Percentiles rank a stretch among this genome's conserved stretches.
phyloP scores from a whole-genome alignment of 176 grass and related monocot species.

The Lolium rigidum region DNA sequence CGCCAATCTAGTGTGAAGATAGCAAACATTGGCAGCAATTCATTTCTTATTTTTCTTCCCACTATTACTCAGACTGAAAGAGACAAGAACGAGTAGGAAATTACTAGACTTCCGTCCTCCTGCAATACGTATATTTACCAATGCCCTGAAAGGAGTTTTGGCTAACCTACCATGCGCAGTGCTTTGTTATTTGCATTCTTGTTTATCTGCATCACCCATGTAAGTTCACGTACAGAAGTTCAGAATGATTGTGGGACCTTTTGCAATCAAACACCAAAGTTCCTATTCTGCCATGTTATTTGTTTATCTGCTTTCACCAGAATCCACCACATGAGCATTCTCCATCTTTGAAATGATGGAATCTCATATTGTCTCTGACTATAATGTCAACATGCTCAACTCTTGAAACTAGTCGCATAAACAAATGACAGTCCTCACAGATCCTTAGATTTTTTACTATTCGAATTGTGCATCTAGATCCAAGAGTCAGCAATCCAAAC shows the following conservation, averaged over 20 bases:
- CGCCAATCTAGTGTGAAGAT: constrained; percentile 19
- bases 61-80: constrained; percentile 33
- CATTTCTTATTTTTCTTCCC: constrained; percentile 33
- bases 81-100: not conserved
- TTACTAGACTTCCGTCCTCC: constrained; percentile 15
- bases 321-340: constrained; percentile 72
- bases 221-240: constrained; percentile 1
- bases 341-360: constrained; percentile 74
- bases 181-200: constrained; percentile 3
- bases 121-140: constrained; percentile 14
- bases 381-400: constrained; percentile 55
- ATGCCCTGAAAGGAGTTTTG: not conserved
- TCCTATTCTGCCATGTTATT: constrained; percentile 1
- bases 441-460: constrained; percentile 82
- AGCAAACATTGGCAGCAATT: constrained; percentile 26
- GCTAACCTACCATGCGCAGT: not conserved
- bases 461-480: constrained; percentile 54
- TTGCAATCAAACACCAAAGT: constrained; percentile 10
- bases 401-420: constrained; percentile 62
- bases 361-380: constrained; percentile 73
- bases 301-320: constrained; percentile 55
- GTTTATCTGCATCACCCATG: constrained; percentile 11
- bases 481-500: constrained; percentile 56
- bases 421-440: constrained; percentile 75
- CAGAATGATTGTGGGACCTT: constrained; percentile 17